phyloP scores from a whole-genome alignment of 2,329 filamentous ascomycete genomes.

The Emergomyces africanus region DNA sequence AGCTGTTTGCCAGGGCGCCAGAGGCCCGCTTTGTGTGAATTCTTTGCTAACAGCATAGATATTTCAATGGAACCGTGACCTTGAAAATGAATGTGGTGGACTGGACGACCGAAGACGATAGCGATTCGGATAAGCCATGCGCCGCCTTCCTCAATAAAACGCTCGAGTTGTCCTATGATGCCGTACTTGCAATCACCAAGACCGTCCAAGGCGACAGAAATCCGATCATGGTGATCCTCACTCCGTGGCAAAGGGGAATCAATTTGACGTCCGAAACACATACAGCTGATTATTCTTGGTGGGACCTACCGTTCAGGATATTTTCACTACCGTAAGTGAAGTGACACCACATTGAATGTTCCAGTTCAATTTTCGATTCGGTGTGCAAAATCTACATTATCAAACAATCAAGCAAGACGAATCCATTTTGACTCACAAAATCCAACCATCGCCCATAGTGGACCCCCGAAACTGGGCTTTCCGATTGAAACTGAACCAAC shows the following conservation, averaged over 20 bases:
- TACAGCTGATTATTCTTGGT: neutral
- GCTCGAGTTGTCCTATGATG: neutral
- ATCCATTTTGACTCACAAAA: neutral
- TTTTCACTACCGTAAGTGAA: neutral
- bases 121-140: neutral
- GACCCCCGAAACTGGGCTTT: neutral
- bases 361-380: neutral
- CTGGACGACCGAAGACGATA: neutral
- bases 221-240: neutral
- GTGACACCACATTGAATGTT: neutral
- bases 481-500: neutral
- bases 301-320: neutral
- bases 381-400: neutral
- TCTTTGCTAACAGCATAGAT: neutral
- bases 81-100: constrained; percentile 1
- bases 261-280: neutral
- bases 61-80: constrained; percentile 1
- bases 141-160: neutral
- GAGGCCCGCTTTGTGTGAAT: neutral
- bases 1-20: neutral
- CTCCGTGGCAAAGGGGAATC: neutral
- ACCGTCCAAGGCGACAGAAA: neutral
- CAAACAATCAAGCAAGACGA: neutral
- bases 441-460: neutral
- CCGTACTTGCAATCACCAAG: neutral